Conservation (phyloP, 2,329 filamentous ascomycete genomes). For the Pseudocercospora ulei region DNA sequence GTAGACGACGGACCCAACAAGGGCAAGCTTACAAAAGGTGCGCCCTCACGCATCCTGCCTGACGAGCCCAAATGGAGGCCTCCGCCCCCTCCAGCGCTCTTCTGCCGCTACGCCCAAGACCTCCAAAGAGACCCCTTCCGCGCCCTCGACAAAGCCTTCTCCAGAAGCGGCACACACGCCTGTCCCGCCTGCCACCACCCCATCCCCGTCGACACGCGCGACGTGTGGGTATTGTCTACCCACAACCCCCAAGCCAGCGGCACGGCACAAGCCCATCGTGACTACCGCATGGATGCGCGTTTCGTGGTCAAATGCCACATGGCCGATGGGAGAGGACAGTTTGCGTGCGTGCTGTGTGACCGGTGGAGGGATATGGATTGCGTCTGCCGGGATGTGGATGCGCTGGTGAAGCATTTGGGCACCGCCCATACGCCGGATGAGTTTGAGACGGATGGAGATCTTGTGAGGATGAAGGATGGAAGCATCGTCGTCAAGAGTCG, state of each 20-base stretch:
- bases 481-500: slow-evolving; percentile 12
- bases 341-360: slow-evolving; percentile 25
- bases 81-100: slow-evolving; percentile 10
- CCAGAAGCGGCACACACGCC: slow-evolving; percentile 16
- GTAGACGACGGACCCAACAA: background rate
- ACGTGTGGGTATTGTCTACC: slow-evolving; percentile 23
- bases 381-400: slow-evolving; percentile 23
- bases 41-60: slow-evolving; percentile 1
- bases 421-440: slow-evolving; percentile 22
- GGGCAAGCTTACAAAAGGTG: background rate
- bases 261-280: slow-evolving; percentile 7
- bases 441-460: slow-evolving; percentile 24
- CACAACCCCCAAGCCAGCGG: slow-evolving; percentile 8
- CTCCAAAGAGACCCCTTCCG: slow-evolving; percentile 14
- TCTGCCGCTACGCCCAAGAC: slow-evolving; percentile 20
- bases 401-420: slow-evolving; percentile 25
- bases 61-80: slow-evolving; percentile 2
- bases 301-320: slow-evolving; percentile 25
- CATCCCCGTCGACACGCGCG: slow-evolving; percentile 24
- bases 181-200: slow-evolving; percentile 21
- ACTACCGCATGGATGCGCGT: slow-evolving; percentile 22
- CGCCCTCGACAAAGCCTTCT: slow-evolving; percentile 18
- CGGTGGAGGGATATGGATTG: slow-evolving; percentile 20
- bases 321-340: slow-evolving; percentile 15
- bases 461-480: slow-evolving; percentile 21